Evolutionary conservation across 305 asterid genomes (phyloP), one percentile per base, ranked within the genome.

Genomic region (Fraxinus ornus): DNA sequence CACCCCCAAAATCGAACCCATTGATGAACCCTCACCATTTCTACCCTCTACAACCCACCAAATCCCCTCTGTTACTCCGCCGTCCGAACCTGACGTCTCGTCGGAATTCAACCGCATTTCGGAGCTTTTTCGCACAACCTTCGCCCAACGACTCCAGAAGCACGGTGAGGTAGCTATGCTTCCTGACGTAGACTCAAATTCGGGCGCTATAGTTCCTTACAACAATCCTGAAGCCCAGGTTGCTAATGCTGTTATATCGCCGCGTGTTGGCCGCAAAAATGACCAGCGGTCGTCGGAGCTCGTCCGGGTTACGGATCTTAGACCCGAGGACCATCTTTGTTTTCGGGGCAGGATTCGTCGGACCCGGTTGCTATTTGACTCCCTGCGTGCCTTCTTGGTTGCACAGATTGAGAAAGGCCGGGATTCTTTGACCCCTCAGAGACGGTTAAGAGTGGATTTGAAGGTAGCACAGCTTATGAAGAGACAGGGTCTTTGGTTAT

Each of bases 221-320:
- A 37, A 33, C 33, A 78, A 22, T 47, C 17, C 28, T 5, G 88
- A 84, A 9, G 70, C 49, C 8, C 91, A 85, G 60, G 17, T 87
- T n/a, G 47, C 84, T 0, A 64, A 74, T 28, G 78, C 22, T 19
- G 87, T 80, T 17, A 73, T 73, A 41, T 1, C 82, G 7, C 49
- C 24, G 33, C 21, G 68, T 62, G 71, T 28, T 62, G 30, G 71
- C 30, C 32, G 71, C 60, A 87, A 85, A 71, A 84, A 86, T 26
- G 15, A 79, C 0, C 88, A 70, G 64, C 81, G 88, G 37, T 89
- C 92, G 0, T 78, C 86, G 15, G 89, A 89, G 77, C 79, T 89
- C 19, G 89, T 87, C 10, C 75, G 92, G 17, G 88, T 89, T 19
- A 84, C 89, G 7, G 87, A 89, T 86, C 89, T 87, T 44, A 85